Evolutionary conservation across 441 rosid species (phyloP).

Genomic region (Populus hybrid): DNA sequence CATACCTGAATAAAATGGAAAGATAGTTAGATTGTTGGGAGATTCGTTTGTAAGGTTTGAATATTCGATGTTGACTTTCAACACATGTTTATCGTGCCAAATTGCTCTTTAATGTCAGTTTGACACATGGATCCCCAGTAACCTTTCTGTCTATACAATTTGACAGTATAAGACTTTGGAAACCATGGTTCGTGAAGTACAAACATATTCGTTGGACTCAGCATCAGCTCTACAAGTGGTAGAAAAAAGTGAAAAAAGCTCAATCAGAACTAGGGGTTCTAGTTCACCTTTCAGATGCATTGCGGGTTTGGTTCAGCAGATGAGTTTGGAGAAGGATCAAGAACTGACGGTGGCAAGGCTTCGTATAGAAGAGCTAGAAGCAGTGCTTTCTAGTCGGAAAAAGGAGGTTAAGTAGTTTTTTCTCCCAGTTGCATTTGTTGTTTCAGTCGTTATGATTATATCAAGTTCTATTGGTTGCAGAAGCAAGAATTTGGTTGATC

Average conservation of each 20-base stretch:
- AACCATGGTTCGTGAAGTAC: slow-evolving; percentile 66
- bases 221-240: slow-evolving; percentile 33
- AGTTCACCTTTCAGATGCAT: slow-evolving; percentile 98
- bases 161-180: slow-evolving; percentile 81
- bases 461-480: background rate
- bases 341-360: slow-evolving; percentile 64
- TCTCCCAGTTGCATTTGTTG: background rate
- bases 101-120: background rate
- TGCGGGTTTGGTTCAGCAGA: slow-evolving; percentile 81
- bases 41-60: background rate
- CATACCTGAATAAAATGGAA: background rate
- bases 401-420: slow-evolving; percentile 58
- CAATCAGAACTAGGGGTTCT: slow-evolving; percentile 73
- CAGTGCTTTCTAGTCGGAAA: slow-evolving; percentile 53
- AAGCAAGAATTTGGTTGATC: background rate
- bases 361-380: slow-evolving; percentile 73
- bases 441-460: background rate
- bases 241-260: slow-evolving; percentile 56
- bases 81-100: background rate
- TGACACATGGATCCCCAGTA: background rate
- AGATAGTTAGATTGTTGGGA: background rate
- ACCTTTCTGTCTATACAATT: slow-evolving; percentile 17
- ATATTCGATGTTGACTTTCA: background rate
- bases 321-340: slow-evolving; percentile 80
- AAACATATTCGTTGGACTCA: slow-evolving; percentile 46